phyloP scores from a whole-genome alignment of 2,329 filamentous ascomycete species.

The Trichophyton benhamiae region DNA sequence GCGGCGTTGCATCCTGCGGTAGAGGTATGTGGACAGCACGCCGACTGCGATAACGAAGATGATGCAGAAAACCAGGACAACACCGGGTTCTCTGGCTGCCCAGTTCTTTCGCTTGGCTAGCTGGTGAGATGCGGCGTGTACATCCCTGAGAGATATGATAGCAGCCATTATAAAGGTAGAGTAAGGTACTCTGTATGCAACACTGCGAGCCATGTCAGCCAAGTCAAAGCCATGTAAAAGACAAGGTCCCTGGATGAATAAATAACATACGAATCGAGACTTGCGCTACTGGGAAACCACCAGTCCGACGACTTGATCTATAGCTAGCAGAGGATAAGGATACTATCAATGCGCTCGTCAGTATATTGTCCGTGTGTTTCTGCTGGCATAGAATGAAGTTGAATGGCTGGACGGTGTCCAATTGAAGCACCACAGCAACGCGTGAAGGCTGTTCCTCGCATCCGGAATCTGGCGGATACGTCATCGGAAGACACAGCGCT shows the following conservation, averaged over 20 bases:
- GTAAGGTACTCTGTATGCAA: not conserved
- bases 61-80: constrained; percentile 51
- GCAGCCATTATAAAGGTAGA: constrained; percentile 17
- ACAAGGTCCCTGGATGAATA: not conserved
- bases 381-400: not conserved
- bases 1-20: constrained; percentile 29
- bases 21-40: constrained; percentile 39
- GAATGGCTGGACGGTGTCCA: not conserved
- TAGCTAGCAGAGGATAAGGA: not conserved
- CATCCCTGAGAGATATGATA: constrained; percentile 10
- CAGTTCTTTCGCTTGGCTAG: constrained; percentile 46
- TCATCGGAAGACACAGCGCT: not conserved
- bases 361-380: not conserved
- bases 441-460: not conserved
- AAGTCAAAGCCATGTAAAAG: not conserved
- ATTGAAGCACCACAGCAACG: not conserved
- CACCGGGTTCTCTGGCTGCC: constrained; percentile 45
- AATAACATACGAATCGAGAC: not conserved
- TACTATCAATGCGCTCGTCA: not conserved
- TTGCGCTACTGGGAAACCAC: not conserved
- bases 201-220: not conserved
- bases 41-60: constrained; percentile 44
- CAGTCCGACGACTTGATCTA: not conserved
- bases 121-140: constrained; percentile 15
- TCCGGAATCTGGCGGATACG: not conserved